phyloP scores from a whole-genome alignment of 768 basidiomycete genomes.

The Gyrodon lividus region DNA sequence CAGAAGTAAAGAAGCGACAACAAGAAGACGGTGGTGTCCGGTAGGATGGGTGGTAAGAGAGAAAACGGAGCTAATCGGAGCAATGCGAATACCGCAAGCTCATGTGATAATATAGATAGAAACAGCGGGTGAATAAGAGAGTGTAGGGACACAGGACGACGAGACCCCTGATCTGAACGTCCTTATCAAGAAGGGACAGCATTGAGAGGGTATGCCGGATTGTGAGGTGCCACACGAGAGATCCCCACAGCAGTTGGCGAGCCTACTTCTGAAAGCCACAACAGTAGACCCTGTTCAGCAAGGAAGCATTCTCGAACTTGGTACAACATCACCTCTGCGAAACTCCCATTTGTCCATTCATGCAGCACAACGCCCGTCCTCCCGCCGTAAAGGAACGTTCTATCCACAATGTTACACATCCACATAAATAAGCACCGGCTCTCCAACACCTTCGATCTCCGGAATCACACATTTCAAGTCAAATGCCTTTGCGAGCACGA shows the following conservation, averaged over 20 bases:
- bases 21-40: constrained; percentile 15
- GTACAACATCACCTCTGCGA: constrained; percentile 31
- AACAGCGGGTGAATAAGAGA: constrained; percentile 18
- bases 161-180: constrained; percentile 19
- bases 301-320: constrained; percentile 15
- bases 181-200: constrained; percentile 13
- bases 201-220: constrained; percentile 6
- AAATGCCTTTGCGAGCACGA: constrained; percentile 94
- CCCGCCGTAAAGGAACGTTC: constrained; percentile 19
- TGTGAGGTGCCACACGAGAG: constrained; percentile 15
- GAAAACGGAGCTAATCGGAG: constrained; percentile 19
- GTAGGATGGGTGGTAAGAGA: constrained; percentile 1
- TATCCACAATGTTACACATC: constrained; percentile 46
- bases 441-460: constrained; percentile 95
- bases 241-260: constrained; percentile 11
- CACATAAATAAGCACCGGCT: constrained; percentile 93
- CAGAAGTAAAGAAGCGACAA: constrained; percentile 25
- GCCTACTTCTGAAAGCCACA: constrained; percentile 18
- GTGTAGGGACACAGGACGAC: constrained; percentile 14
- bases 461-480: constrained; percentile 99
- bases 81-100: constrained; percentile 26
- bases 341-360: constrained; percentile 12
- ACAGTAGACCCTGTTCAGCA: constrained; percentile 20
- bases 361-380: constrained; percentile 14
- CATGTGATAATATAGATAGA: constrained; percentile 26